Evolutionary conservation across 495 filamentous ascomycete genomes (phyloP).

Genomic region (Trichocladium uniseriatum): DNA sequence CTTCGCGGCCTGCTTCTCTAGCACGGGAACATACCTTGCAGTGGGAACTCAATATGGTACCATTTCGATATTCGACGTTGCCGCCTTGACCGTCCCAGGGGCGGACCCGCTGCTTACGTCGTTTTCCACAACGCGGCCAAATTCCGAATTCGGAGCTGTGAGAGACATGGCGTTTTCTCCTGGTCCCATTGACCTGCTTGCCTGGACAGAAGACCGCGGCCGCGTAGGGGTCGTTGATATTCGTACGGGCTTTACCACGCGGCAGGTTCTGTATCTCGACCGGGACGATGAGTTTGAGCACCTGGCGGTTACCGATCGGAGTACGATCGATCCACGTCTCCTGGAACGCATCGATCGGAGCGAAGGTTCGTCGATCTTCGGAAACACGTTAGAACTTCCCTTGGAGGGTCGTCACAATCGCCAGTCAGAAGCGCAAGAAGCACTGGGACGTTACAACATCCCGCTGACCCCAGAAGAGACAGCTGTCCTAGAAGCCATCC

Average conservation of each 20-base stretch:
- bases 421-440: slow-evolving; percentile 17
- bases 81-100: slow-evolving; percentile 27
- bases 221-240: slow-evolving; percentile 78
- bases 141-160: slow-evolving; percentile 62
- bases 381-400: slow-evolving; percentile 11
- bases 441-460: slow-evolving; percentile 24
- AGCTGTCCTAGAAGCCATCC: slow-evolving; percentile 40
- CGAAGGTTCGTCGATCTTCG: slow-evolving; percentile 15
- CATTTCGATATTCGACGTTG: slow-evolving; percentile 44
- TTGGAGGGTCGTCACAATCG: slow-evolving; percentile 5
- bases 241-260: slow-evolving; percentile 61
- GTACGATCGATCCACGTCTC: slow-evolving; percentile 43
- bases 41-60: slow-evolving; percentile 50
- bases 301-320: slow-evolving; percentile 32
- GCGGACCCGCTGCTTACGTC: slow-evolving; percentile 34
- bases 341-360: slow-evolving; percentile 32
- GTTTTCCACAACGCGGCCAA: slow-evolving; percentile 50
- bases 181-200: slow-evolving; percentile 80
- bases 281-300: slow-evolving; percentile 47
- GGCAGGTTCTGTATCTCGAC: slow-evolving; percentile 64
- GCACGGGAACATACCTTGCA: slow-evolving; percentile 42
- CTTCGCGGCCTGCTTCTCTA: slow-evolving; percentile 47
- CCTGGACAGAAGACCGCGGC: slow-evolving; percentile 87
- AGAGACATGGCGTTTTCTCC: slow-evolving; percentile 87
- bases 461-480: slow-evolving; percentile 40